A percentile compares a stretch with the other conserved stretches of the same genome.
Evolutionary conservation across 2,329 filamentous ascomycete species (phyloP).

Genomic region (Apiospora pterosperma): DNA sequence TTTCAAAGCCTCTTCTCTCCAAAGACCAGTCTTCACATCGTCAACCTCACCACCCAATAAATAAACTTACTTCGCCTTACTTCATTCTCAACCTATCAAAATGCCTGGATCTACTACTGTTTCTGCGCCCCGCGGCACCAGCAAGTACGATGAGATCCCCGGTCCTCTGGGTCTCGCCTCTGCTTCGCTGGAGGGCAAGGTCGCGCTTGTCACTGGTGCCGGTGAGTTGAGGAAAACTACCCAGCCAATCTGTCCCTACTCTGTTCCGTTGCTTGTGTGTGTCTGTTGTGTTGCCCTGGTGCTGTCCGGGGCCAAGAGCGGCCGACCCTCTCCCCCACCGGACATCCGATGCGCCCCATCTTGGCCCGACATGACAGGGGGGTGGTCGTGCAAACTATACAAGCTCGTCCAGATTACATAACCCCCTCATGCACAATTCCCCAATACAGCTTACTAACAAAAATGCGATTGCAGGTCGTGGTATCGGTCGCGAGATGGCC

Average conservation of each 20-base stretch:
- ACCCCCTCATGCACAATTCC: background rate
- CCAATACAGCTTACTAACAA: conserved; percentile 9
- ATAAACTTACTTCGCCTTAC: background rate
- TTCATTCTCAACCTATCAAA: conserved; percentile 13
- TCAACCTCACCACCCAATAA: background rate
- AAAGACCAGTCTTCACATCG: background rate
- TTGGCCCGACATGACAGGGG: background rate
- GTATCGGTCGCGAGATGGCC: conserved; percentile 65
- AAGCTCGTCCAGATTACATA: background rate
- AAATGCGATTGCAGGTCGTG: conserved; percentile 44
- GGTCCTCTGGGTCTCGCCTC: conserved; percentile 35
- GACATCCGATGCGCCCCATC: conserved; percentile 2
- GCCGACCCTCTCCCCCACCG: conserved; percentile 11
- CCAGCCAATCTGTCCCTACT: background rate
- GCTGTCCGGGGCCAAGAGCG: background rate
- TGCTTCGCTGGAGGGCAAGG: conserved; percentile 35
- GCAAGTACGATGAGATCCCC: conserved; percentile 34
- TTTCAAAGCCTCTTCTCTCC: background rate
- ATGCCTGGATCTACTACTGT: conserved; percentile 29
- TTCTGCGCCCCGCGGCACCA: conserved; percentile 9
- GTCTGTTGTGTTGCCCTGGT: background rate
- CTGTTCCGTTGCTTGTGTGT: background rate
- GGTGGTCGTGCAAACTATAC: background rate
- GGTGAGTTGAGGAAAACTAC: conserved; percentile 24
- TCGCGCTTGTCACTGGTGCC: conserved; percentile 35